phyloP scores from a whole-genome alignment of 306 rosid species.

The Datisca glomerata region DNA sequence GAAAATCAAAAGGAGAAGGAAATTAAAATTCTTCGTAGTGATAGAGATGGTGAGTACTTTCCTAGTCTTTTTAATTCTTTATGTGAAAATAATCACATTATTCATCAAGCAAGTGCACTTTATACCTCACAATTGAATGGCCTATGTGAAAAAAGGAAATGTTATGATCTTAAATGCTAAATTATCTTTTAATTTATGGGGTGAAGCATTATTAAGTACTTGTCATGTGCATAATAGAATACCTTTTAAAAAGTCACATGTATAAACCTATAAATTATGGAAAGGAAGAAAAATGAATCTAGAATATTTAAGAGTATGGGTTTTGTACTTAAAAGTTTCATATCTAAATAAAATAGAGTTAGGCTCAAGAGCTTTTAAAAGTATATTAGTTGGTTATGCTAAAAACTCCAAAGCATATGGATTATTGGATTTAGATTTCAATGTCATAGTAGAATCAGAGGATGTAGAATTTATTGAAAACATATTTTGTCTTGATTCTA shows the following conservation, averaged over 20 bases:
- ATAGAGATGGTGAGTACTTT: too few species aligned
- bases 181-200: neutral
- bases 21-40: too few species aligned
- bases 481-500: neutral
- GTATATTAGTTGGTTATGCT: neutral
- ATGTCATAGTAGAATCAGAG: neutral
- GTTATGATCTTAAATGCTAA: neutral
- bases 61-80: too few species aligned
- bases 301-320: neutral
- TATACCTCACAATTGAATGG: neutral
- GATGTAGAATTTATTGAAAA: neutral
- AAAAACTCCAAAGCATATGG: neutral
- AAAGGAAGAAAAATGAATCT: neutral
- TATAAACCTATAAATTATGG: constrained; percentile 1
- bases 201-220: neutral
- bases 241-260: neutral
- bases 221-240: constrained; percentile 1
- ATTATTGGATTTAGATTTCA: neutral
- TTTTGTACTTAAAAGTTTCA: too few species aligned
- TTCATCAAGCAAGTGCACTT: neutral
- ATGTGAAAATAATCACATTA: neutral
- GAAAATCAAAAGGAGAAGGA: too few species aligned
- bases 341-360: too few species aligned
- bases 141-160: neutral
- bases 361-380: neutral